These are phyloP conservation scores for Zangia roseola DNA, from an alignment of 768 basidiomycete genomes.

Conservation along the genomic window DNA sequence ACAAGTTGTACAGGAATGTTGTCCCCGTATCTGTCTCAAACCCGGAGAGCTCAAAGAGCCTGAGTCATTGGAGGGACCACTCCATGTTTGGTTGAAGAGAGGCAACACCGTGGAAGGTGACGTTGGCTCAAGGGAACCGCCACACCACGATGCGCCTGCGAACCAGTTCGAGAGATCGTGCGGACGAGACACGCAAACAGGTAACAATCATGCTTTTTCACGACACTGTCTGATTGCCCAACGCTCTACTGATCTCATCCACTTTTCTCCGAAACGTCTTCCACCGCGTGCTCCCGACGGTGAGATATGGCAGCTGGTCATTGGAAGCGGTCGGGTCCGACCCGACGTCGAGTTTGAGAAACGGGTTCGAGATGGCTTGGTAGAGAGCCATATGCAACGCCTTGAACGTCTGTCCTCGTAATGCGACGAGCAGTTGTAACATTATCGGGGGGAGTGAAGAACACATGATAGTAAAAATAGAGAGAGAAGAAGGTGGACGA, in stretches of 20 bases:
- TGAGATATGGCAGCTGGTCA: slow-evolving; percentile 56
- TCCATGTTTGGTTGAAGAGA: slow-evolving; percentile 56
- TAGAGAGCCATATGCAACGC: slow-evolving; percentile 89
- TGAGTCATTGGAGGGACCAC: slow-evolving; percentile 81
- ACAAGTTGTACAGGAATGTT: slow-evolving; percentile 15
- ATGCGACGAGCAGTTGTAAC: not conserved
- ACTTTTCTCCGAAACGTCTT: slow-evolving; percentile 66
- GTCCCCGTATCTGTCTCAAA: slow-evolving; percentile 96
- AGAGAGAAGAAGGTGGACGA: not conserved
- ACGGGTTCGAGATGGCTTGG: slow-evolving; percentile 80
- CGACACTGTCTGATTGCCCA: slow-evolving; percentile 41
- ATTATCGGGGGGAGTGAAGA: not conserved
- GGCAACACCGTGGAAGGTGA: slow-evolving; percentile 22
- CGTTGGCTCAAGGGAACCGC: slow-evolving; percentile 21
- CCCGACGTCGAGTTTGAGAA: slow-evolving; percentile 62
- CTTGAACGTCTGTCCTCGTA: slow-evolving; percentile 66
- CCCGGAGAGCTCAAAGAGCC: slow-evolving; percentile 56
- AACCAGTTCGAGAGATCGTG: slow-evolving; percentile 15
- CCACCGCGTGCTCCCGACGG: slow-evolving; percentile 66
- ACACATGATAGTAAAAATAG: too few relatives aligned
- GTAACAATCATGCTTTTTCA: slow-evolving; percentile 11
- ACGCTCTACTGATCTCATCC: slow-evolving; percentile 69
- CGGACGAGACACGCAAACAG: not conserved
- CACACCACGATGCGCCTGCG: slow-evolving; percentile 25
- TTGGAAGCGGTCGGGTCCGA: slow-evolving; percentile 37